Evolutionary conservation across 768 basidiomycete species (phyloP).

Genomic region (Pleurotus cornucopiae): DNA sequence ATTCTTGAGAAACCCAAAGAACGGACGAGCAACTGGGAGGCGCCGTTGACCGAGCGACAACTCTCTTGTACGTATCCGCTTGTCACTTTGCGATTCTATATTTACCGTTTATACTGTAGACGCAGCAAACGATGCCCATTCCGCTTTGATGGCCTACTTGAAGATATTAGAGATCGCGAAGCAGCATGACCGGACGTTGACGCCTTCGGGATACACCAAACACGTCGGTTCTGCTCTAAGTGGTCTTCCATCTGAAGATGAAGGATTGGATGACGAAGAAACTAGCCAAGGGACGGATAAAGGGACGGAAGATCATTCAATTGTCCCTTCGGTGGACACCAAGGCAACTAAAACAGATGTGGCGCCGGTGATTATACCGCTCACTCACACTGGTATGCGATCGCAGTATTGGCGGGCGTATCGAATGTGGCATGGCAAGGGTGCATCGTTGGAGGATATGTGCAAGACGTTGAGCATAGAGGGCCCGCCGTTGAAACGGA

Average conservation of each 20-base stretch:
- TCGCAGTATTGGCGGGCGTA: conserved; percentile 29
- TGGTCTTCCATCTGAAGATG: conserved; percentile 4
- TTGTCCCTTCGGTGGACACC: not conserved
- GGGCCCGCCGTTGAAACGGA: conserved; percentile 18
- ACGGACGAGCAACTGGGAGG: conserved; percentile 32
- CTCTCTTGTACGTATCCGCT: conserved; percentile 22
- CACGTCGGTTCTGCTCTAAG: conserved; percentile 8
- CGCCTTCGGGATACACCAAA: conserved; percentile 3
- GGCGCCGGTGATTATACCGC: not conserved
- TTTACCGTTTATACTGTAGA: conserved; percentile 17
- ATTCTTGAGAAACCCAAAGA: conserved; percentile 23
- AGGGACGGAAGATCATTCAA: not conserved
- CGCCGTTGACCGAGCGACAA: conserved; percentile 16
- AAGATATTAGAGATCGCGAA: conserved; percentile 22
- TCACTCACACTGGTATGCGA: conserved; percentile 11
- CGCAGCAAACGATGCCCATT: conserved; percentile 35
- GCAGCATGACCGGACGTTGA: conserved; percentile 10
- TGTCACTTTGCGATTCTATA: not conserved
- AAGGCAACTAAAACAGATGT: not conserved
- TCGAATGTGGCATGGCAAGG: conserved; percentile 24
- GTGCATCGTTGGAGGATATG: conserved; percentile 25
- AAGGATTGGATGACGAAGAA: conserved; percentile 10
- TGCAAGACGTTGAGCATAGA: conserved; percentile 20
- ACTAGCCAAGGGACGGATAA: not conserved
- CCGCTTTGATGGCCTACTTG: conserved; percentile 24